phyloP scores from a whole-genome alignment of 768 basidiomycete species.

The Rhodocollybia butyracea region DNA sequence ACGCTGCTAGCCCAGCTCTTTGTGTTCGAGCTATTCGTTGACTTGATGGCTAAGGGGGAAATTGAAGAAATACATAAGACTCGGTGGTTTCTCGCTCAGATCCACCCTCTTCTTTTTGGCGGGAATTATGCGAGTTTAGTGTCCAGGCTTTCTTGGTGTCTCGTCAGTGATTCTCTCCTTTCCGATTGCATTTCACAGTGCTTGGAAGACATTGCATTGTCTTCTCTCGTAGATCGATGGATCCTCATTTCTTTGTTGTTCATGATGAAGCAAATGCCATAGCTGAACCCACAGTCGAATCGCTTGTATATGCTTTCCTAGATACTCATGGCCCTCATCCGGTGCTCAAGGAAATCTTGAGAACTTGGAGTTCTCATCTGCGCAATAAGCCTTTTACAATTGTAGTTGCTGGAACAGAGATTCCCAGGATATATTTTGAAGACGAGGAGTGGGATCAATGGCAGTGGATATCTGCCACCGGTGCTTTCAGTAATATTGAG shows the following conservation, averaged over 20 bases:
- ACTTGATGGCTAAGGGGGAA: too few species aligned
- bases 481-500: too few species aligned
- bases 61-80: too few species aligned
- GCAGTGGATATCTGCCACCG: too few species aligned
- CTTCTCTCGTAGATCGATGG: not conserved
- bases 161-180: not conserved
- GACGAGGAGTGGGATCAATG: too few species aligned
- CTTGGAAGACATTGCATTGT: not conserved
- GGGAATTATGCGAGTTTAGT: too few species aligned
- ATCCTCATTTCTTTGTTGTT: not conserved
- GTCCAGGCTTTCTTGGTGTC: not conserved
- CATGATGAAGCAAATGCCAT: not conserved
- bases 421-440: too few species aligned
- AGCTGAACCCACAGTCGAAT: not conserved
- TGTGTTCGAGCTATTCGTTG: too few species aligned
- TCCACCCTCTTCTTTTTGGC: too few species aligned
- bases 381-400: not conserved
- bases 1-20: too few species aligned
- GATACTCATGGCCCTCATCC: not conserved
- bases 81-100: too few species aligned
- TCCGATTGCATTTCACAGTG: not conserved
- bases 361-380: not conserved
- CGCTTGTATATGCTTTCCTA: too few species aligned
- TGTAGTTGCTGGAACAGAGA: not conserved
- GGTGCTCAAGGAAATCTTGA: not conserved